phyloP scores from a whole-genome alignment of 352 stramenopile genomes.

The Thalassiosira mediterranea region DNA sequence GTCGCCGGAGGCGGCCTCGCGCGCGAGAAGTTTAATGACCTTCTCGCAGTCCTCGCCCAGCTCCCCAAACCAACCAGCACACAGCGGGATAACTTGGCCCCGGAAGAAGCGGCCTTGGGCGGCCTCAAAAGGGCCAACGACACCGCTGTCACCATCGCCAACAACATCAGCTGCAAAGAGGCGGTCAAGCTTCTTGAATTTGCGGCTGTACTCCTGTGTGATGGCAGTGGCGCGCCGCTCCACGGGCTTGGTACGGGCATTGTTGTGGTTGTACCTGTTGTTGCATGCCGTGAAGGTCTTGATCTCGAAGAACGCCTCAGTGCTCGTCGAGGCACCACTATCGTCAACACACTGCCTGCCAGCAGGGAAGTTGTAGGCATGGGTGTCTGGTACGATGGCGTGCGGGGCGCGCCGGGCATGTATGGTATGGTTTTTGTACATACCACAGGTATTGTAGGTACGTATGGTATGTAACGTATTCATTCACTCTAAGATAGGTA shows the following conservation, averaged over 20 bases:
- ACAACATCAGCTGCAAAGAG: slow-evolving; percentile 5
- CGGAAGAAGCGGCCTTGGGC: background rate
- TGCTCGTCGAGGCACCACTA: background rate
- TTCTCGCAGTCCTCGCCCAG: slow-evolving; percentile 12
- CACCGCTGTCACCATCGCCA: background rate
- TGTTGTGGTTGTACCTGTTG: slow-evolving; percentile 7
- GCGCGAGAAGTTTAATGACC: slow-evolving; percentile 4
- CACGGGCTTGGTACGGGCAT: background rate
- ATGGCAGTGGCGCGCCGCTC: background rate
- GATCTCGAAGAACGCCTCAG: slow-evolving; percentile 7
- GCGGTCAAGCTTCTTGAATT: slow-evolving; percentile 27
- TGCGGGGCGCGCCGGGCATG: background rate
- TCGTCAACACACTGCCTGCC: background rate
- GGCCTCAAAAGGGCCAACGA: background rate
- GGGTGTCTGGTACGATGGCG: slow-evolving; percentile 7
- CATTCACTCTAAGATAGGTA: too few species aligned
- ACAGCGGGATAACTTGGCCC: background rate
- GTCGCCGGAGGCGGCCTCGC: slow-evolving; percentile 7
- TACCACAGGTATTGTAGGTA: too few species aligned
- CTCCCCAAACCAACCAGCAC: slow-evolving; percentile 12
- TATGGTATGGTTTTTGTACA: too few species aligned
- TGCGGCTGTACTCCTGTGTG: background rate
- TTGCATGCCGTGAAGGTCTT: slow-evolving; percentile 7
- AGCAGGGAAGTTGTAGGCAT: slow-evolving; percentile 3
- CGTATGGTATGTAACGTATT: too few species aligned